Evolutionary conservation across 2,329 filamentous ascomycete genomes (phyloP), one percentile per base, ranked within the genome.

Genomic region (Verticillium klebahnii): DNA sequence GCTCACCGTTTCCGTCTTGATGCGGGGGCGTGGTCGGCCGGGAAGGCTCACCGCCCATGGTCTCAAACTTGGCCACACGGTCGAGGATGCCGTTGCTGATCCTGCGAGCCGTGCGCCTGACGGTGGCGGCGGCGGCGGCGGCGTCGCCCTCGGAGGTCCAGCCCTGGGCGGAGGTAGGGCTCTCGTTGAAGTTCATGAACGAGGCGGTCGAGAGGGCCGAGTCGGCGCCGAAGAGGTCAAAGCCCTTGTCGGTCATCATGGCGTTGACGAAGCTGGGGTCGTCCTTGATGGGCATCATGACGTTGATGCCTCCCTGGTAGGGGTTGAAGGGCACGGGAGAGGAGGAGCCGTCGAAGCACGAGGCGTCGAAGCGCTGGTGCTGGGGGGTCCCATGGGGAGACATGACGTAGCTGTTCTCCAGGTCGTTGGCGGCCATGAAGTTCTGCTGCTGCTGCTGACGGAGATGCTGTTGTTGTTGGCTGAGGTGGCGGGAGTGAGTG

Each of bases 1-100:
- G 73, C 86, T 77, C 78, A 90, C 89, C 80, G 68, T 78, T 77
- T 69, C 76, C 80, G 74, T 84, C 84, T 74, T 88, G 85, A 66
- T 80, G 82, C 66, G 80, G 81, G 62, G 88, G 89, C 61, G 88
- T 92, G 61, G 81, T 78, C 61, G 88, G 87, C 73, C 83, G 81
- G 54, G 73, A 64, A 55, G 69, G 74, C 57, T 82, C 80, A 56
- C 77, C 66, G 62, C 74, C 76, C 69, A 88, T 71, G 56, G 72
- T 79, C 74, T 88, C 85, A 67, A 84, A 88, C 72, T 85, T 87
- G 71, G 73, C 71, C 17, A 88, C 83, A 67, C 85, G 79, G 66
- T 86, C 84, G 74, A 85, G 73, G 69, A 88, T 86, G 25, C 82
- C 84, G 67, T 84, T 83, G 76, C 85, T 88, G 67, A 88, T 81